Conservation (phyloP, 2,329 filamentous ascomycete genomes). For the Pseudogymnoascus sp. region DNA sequence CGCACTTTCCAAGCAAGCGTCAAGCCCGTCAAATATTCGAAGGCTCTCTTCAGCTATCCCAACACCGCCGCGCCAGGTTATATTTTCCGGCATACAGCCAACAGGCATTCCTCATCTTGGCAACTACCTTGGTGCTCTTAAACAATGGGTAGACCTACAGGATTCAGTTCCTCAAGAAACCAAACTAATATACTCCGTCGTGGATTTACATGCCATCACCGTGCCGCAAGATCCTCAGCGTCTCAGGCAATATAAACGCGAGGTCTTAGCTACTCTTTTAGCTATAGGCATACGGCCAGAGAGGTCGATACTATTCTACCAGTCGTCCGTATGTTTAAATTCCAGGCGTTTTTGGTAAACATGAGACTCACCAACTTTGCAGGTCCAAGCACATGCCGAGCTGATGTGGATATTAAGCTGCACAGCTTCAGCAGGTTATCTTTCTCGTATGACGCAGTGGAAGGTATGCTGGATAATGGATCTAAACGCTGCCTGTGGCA, state of each 20-base stretch:
- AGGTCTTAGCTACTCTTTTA: conserved; percentile 71
- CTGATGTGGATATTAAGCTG: conserved; percentile 97
- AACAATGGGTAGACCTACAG: conserved; percentile 78
- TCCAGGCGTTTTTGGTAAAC: neutral
- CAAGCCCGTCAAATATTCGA: neutral
- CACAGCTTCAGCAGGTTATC: conserved; percentile 80
- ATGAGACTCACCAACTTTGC: conserved; percentile 4
- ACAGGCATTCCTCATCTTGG: conserved; percentile 90
- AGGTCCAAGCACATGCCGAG: conserved; percentile 74
- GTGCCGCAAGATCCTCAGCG: conserved; percentile 54
- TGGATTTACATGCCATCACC: conserved; percentile 91
- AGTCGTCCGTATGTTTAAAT: conserved; percentile 55
- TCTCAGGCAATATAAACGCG: conserved; percentile 56
- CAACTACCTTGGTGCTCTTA: conserved; percentile 87
- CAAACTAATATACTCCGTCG: conserved; percentile 73
- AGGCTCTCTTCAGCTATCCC: neutral
- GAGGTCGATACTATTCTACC: conserved; percentile 72
- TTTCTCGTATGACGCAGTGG: conserved; percentile 99
- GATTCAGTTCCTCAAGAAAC: conserved; percentile 46
- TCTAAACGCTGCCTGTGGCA: conserved; percentile 10
- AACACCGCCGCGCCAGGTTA: conserved; percentile 33
- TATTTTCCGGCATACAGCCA: conserved; percentile 96
- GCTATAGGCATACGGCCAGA: conserved; percentile 76
- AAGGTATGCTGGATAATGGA: conserved; percentile 50
- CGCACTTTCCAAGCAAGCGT: conserved; percentile 1